Evolutionary conservation across 805 yeast species (phyloP), one percentile per base, ranked within the genome.

Genomic region (Wickerhamiella slavikovae): DNA sequence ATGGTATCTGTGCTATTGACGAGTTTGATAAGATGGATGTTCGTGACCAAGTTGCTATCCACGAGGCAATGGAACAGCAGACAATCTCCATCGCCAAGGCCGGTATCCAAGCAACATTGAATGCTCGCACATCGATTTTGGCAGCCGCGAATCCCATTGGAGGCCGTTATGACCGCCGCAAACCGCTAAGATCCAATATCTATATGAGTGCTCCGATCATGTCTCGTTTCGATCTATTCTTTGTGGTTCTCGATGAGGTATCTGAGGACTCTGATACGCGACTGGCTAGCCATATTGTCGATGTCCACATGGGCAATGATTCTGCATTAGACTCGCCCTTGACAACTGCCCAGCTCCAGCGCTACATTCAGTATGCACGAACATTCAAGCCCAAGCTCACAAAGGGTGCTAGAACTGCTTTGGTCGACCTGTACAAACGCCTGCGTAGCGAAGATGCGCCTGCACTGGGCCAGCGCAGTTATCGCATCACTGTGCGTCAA

Each of bases 41-140:
- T 25, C 55, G 71, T 1, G 96, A 89, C 54, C 96, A 89, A 55
- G 96, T 89, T 32, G 96, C 96, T 3, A 85, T 89, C 57, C 98
- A 89, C 57, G 98, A 89, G 58, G 98, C 96, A 15, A 89, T 89
- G 98, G 98, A 89, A 63, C 98, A 89, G 56, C 98, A 89, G 54
- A 89, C 98, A 0, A 89, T 89, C 40, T 83, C 95, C 11, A 89
- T 89, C 45, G 95, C 98, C 8, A 89, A 89, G 51, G 98, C 98
- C 1, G 98, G 98, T 47, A 89, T 89, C 38, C 95, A 89, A 47
- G 96, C 98, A 2, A 89, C 98, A 1, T 59, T 89, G 44, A 89
- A 89, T 51, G 98, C 98, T 1, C 66, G 98, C 46, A 80, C 98
- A 0, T 80, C 95, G 0, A 89, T 89, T 42, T 56, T 89, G 29